Evolutionary conservation across 78 protist genomes (phyloP).

Genomic region (Dictyostelium firmibasis): DNA sequence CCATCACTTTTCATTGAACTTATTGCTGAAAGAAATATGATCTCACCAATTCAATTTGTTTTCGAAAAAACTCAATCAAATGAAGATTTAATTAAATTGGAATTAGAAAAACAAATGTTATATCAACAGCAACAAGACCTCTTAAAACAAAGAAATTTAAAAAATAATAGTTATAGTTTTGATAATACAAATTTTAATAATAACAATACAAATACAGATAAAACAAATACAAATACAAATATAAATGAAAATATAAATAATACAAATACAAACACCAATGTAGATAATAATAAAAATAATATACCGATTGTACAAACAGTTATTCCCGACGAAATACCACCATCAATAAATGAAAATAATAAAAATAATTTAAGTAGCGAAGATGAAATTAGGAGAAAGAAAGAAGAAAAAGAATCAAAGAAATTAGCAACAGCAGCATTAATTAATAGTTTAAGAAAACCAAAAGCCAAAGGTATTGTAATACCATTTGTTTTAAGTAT

Average conservation of each 20-base stretch:
- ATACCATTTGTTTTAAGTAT: conserved; percentile 59
- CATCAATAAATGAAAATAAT: conserved; percentile 9
- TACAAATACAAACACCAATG: background rate
- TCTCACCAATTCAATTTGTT: conserved; percentile 32
- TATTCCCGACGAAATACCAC: background rate
- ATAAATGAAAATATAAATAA: background rate
- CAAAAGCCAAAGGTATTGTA: conserved; percentile 64
- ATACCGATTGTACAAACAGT: background rate
- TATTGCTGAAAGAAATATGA: conserved; percentile 58
- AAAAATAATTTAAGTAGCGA: background rate
- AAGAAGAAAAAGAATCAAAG: conserved; percentile 10
- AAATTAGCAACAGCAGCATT: conserved; percentile 15
- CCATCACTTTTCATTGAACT: conserved; percentile 28
- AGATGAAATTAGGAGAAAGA: background rate
- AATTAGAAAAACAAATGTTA: background rate
- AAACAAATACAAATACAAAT: background rate
- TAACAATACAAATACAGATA: background rate
- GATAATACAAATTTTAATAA: background rate
- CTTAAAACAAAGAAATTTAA: background rate
- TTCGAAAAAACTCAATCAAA: conserved; percentile 11
- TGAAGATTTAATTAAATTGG: conserved; percentile 29
- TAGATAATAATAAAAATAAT: background rate
- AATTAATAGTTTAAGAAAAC: conserved; percentile 36
- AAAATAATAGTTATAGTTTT: background rate
- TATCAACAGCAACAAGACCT: background rate